Evolutionary conservation across 2,329 filamentous ascomycete species (phyloP).

Genomic region (Dactylellina cionopaga): DNA sequence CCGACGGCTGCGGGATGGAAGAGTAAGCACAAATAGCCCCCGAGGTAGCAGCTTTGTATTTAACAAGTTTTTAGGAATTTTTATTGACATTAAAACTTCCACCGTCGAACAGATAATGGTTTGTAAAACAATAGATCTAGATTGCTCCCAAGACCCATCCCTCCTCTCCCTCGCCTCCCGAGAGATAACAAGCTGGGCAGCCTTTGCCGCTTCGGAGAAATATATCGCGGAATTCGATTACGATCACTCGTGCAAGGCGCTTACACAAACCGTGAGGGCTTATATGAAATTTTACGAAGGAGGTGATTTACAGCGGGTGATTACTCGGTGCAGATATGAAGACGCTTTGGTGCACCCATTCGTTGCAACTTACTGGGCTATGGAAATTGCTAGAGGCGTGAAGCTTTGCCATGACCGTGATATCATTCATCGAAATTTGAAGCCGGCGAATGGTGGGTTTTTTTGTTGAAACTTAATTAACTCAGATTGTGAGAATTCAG

Average conservation of each 20-base stretch:
- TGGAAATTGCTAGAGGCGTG: not conserved
- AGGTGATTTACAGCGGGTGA: not conserved
- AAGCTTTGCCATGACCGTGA: not conserved
- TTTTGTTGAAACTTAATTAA: too few relatives aligned
- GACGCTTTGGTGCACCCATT: not conserved
- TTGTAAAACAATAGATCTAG: not conserved
- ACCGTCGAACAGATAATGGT: not conserved
- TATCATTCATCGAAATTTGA: slow-evolving; percentile 91
- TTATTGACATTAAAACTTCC: too few relatives aligned
- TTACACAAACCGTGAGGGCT: not conserved
- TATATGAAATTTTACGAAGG: not conserved
- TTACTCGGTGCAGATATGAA: not conserved
- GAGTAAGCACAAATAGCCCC: too few relatives aligned
- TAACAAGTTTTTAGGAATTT: too few relatives aligned
- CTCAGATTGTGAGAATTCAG: not conserved
- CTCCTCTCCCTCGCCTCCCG: not conserved
- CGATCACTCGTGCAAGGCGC: not conserved
- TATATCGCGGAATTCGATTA: not conserved
- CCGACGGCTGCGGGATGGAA: too few relatives aligned
- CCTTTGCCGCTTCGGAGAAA: not conserved
- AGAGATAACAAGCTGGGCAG: not conserved
- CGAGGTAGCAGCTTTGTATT: too few relatives aligned
- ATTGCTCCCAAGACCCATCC: not conserved
- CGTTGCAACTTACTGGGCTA: not conserved
- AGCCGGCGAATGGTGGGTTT: slow-evolving; percentile 98